A percentile compares a stretch with the other conserved stretches of the same genome.
Conservation (phyloP, 2,329 filamentous ascomycete species). For the Dothideomycetidae sp. region DNA sequence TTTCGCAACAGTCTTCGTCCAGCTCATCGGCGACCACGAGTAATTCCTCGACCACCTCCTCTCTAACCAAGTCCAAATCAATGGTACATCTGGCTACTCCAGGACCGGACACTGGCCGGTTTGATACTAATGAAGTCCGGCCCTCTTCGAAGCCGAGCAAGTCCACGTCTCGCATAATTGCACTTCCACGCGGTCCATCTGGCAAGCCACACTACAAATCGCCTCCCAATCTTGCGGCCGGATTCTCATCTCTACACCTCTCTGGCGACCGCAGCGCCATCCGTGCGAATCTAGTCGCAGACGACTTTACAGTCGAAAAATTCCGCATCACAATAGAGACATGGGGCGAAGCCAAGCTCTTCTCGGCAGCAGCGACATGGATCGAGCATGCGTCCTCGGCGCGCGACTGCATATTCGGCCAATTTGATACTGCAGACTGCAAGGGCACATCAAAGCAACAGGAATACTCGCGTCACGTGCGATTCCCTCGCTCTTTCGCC, state of each 20-base stretch:
- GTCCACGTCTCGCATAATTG: slow-evolving; percentile 16
- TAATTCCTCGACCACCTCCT: background rate
- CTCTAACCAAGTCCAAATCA: background rate
- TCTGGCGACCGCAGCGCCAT: slow-evolving; percentile 12
- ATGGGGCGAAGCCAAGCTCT: slow-evolving; percentile 16
- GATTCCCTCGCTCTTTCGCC: slow-evolving; percentile 15
- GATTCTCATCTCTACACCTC: slow-evolving; percentile 18
- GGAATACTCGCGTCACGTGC: slow-evolving; percentile 14
- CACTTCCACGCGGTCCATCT: slow-evolving; percentile 11
- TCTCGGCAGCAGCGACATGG: slow-evolving; percentile 17
- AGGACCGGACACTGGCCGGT: slow-evolving; percentile 18
- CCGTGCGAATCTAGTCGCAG: slow-evolving; percentile 18
- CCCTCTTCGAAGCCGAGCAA: slow-evolving; percentile 11
- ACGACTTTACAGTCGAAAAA: slow-evolving; percentile 14
- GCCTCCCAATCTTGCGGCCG: slow-evolving; percentile 19
- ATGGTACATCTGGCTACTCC: slow-evolving; percentile 14
- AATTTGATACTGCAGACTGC: slow-evolving; percentile 17
- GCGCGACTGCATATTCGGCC: slow-evolving; percentile 18
- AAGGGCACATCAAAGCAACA: slow-evolving; percentile 10
- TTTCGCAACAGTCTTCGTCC: no score
- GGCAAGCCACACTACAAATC: slow-evolving; percentile 16
- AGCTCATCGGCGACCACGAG: no score
- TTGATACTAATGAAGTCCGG: slow-evolving; percentile 18
- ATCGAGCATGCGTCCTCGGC: slow-evolving; percentile 20
- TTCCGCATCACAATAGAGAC: slow-evolving; percentile 18